Evolutionary conservation across 2,329 filamentous ascomycete species (phyloP), one percentile per base, ranked within the genome.

Genomic region (Fusarium luffae): DNA sequence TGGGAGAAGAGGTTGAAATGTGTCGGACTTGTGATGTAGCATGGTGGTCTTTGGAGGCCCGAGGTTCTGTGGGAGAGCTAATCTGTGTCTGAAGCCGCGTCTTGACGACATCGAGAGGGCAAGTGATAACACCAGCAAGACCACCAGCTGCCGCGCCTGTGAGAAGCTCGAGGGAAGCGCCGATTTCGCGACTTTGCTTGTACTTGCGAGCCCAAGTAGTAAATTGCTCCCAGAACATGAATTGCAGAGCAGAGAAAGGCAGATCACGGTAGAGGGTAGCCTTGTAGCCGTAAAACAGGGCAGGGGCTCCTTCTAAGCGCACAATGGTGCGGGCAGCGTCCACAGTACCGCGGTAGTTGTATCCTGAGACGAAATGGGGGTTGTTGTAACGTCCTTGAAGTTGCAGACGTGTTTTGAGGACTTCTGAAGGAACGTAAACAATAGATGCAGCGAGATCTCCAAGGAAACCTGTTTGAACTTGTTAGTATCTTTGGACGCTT

Each of bases 211-310:
- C 94, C 85, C 93, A 88, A 47, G 86, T 89, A 75, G 94, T 93
- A 77, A 94, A 94, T 79, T 98, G 93, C 80, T 99, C 96, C 84
- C 97, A 99, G 78, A 99, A 98, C 75, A 97, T 95, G 80, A 99
- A 98, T 77, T 99, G 96, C 13, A 99, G 83, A 1, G 96, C 96
- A 1, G 95, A 98, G 78, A 98, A 99, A 3, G 96, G 96, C 23
- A 99, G 86, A 75, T 99, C 96, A 62, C 96, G 92, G 82, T 93
- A 96, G 5, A 99, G 88, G 0, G 96, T 99, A 13, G 96, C 96
- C 79, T 96, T 96, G 83, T 97, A 99, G n/a, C 96, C 96, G 74
- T 97, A 92, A 79, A 98, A 99, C 25, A 99, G 86, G 19, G 97
- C 96, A 0, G 88, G 85, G 56, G 93, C 85, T 1, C 96, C 97